Conservation (phyloP, 352 stramenopile genomes). For the Phytophthora ohioensis region DNA sequence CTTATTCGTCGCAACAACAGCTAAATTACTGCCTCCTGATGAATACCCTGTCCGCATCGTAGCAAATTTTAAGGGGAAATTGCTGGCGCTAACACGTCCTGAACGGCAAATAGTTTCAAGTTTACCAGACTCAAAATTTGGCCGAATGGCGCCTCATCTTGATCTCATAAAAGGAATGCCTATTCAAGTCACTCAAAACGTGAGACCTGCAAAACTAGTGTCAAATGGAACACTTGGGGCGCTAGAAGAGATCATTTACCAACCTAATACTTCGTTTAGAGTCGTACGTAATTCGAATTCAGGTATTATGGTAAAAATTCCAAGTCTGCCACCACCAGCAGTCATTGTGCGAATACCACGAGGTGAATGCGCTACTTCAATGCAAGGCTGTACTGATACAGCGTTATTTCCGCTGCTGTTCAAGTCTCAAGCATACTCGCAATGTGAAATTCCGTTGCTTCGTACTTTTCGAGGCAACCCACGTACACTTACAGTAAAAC, state of each 20-base stretch:
- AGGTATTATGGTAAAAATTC: too few species aligned
- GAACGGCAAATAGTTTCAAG: background rate
- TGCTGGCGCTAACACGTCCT: background rate
- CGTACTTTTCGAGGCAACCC: too few species aligned
- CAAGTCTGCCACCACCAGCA: too few species aligned
- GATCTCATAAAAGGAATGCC: constrained; percentile 29
- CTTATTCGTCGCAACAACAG: background rate
- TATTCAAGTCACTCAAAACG: constrained; percentile 30
- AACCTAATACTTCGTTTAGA: too few species aligned
- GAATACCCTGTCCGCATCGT: background rate
- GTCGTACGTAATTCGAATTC: too few species aligned
- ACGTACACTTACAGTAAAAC: too few species aligned
- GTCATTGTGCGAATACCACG: too few species aligned
- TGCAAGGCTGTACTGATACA: too few species aligned
- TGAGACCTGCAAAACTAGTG: background rate
- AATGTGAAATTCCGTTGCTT: too few species aligned
- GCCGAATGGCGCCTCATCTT: constrained; percentile 18
- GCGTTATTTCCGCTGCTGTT: too few species aligned
- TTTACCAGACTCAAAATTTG: constrained; percentile 8
- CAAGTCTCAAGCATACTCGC: too few species aligned
- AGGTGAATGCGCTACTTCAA: too few species aligned
- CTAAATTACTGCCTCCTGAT: background rate
- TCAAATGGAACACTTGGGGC: constrained; percentile 5
- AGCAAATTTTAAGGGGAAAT: constrained; percentile 6
- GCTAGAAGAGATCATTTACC: background rate